Evolutionary conservation across 129 eudicot species (phyloP), one percentile per base, ranked within the genome.

Genomic region (Helichrysum umbraculigerum): DNA sequence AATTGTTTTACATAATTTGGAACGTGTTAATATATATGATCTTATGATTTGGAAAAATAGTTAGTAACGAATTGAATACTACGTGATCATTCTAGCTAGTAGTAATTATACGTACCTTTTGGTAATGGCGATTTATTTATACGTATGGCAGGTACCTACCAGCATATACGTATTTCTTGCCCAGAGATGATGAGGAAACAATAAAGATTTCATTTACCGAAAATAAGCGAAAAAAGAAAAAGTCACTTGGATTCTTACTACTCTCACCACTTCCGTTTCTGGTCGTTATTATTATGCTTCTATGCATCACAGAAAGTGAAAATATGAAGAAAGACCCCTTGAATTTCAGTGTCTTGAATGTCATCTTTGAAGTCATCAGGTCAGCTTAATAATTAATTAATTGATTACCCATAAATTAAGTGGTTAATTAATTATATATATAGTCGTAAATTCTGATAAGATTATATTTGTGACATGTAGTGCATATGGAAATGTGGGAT

Each of bases 291-390:
- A 71, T 77, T 51, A 74, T 83, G 15, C 77, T 85, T 29, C 62
- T 88, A n/a, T 88, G 92, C 72, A 83, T 85, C 32, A 78, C 83
- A 0, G 85, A 88, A 73, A 78, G 83, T n/a, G 66, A 81, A 2
- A 79, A 78, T 3, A 60, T 88, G 61, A 79, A 66, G 74, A 65
- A 72, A 68, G 92, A 88, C 33, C 92, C 89, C 14, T 73, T 85
- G 78, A 88, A 88, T 70, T 88, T 88, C 83, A 85, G 62, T 58
- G 85, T 88, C 17, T 42, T 85, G 59, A 88, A 81, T 72, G 81
- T 88, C 5, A 63, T 80, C 12, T 22, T 88, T n/a, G 89, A 87
- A 74, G 89, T 85, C 42, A 66, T 82, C 2, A 87, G 92, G 92
- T 77, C 10, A 70, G 22, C 33, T 20, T 7, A 17, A 5, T 1